These are phyloP conservation scores for Cydonia oblonga DNA, from an alignment of 331 rosid genomes.

Conservation along the genomic window DNA sequence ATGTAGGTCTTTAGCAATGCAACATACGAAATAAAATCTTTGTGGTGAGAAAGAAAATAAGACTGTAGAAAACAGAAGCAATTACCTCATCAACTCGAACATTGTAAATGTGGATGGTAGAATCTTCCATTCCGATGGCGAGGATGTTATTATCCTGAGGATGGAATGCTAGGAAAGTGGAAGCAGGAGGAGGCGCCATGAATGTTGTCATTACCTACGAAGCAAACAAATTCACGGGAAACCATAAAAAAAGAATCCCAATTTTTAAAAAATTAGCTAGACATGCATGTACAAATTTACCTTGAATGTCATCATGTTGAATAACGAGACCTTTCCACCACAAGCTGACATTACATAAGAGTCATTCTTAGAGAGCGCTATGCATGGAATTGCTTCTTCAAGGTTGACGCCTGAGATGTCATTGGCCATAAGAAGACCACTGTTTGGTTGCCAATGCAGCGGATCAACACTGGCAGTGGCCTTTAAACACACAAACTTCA, in stretches of 20 bases:
- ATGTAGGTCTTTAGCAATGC: constrained; percentile 3
- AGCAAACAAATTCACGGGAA: constrained; percentile 6
- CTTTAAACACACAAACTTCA: constrained; percentile 39
- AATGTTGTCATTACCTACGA: constrained; percentile 78
- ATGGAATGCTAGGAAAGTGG: constrained; percentile 71
- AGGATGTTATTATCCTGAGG: constrained; percentile 84
- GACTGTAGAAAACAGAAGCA: not conserved
- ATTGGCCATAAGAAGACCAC: constrained; percentile 80
- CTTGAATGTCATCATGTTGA: constrained; percentile 80
- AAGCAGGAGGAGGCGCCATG: constrained; percentile 71
- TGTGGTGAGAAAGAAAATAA: not conserved
- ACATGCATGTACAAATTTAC: constrained; percentile 18
- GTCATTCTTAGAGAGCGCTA: constrained; percentile 78
- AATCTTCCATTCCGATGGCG: constrained; percentile 92
- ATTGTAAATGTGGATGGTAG: constrained; percentile 69
- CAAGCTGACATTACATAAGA: constrained; percentile 81
- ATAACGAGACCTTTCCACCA: constrained; percentile 78
- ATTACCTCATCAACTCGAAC: constrained; percentile 74
- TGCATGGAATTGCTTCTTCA: constrained; percentile 79
- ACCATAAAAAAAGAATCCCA: not conserved
- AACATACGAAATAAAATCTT: not conserved
- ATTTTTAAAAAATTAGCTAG: not conserved
- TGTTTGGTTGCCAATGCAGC: constrained; percentile 69
- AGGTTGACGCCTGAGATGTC: constrained; percentile 72
- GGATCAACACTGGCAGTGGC: constrained; percentile 82